Evolutionary conservation across 805 yeast species (phyloP).

Genomic region (Tetrapisispora nanseiensis): DNA sequence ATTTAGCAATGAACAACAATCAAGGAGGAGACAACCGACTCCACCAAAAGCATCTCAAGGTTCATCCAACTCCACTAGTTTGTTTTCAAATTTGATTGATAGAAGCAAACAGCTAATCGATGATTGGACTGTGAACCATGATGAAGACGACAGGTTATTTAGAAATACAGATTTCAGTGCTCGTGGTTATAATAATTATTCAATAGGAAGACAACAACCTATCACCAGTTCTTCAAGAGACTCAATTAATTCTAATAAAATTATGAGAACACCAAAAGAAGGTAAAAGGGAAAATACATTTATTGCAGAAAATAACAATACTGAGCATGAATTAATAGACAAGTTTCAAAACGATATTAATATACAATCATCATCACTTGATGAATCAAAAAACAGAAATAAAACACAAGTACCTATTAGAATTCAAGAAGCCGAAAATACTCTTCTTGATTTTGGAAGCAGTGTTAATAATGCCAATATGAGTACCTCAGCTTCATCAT

Average conservation of each 20-base stretch:
- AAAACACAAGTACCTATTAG: not conserved
- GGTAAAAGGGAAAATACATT: not conserved
- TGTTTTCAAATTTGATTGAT: constrained; percentile 13
- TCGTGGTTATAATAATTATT: not conserved
- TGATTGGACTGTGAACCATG: constrained; percentile 16
- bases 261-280: not conserved
- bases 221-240: not conserved
- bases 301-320: not conserved
- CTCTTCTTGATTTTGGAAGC: constrained; percentile 15
- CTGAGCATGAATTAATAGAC: constrained; percentile 8
- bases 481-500: not conserved
- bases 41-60: not conserved
- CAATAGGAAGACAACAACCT: not conserved
- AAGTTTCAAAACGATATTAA: constrained; percentile 6
- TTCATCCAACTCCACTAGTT: too few relatives aligned
- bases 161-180: constrained; percentile 5
- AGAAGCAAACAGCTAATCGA: constrained; percentile 28
- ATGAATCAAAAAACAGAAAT: not conserved
- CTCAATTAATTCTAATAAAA: not conserved
- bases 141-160: constrained; percentile 13
- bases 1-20: too few relatives aligned
- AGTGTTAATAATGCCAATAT: too few relatives aligned
- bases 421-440: not conserved
- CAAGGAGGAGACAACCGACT: not conserved
- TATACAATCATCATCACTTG: not conserved